phyloP scores from a whole-genome alignment of 331 rosid genomes.

The Arachis monticola region DNA sequence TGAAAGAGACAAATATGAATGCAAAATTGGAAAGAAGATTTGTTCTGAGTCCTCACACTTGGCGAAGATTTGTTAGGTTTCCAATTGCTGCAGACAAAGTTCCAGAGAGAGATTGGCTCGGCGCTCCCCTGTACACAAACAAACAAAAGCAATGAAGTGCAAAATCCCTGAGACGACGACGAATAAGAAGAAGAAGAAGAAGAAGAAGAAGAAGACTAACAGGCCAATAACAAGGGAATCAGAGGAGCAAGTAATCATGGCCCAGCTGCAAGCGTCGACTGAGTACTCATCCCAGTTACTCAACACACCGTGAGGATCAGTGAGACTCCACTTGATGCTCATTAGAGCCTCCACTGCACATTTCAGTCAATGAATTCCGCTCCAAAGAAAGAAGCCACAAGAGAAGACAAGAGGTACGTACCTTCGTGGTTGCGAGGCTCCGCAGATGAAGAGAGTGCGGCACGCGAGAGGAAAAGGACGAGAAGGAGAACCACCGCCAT shows the following conservation, averaged over 20 bases:
- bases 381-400: too few species aligned
- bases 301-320: conserved; percentile 81
- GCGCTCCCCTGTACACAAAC: conserved; percentile 75
- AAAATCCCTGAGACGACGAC: too few species aligned
- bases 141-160: neutral
- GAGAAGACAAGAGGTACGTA: conserved; percentile 1
- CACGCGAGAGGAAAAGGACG: conserved; percentile 42
- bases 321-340: conserved; percentile 48
- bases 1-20: too few species aligned
- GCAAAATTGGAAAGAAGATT: too few species aligned
- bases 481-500: conserved; percentile 46
- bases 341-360: conserved; percentile 84
- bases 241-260: conserved; percentile 90
- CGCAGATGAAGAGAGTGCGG: conserved; percentile 51
- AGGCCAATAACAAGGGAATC: conserved; percentile 76
- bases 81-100: conserved; percentile 66
- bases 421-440: conserved; percentile 98
- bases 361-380: neutral
- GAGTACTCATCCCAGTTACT: conserved; percentile 91
- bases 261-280: conserved; percentile 97
- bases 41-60: conserved; percentile 62
- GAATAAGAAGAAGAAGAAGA: too few species aligned
- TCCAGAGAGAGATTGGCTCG: conserved; percentile 94
- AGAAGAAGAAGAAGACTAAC: conserved; percentile 51
- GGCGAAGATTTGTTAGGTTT: conserved; percentile 87